Percentiles rank a stretch among this genome's conserved stretches.
Evolutionary conservation across 2,329 filamentous ascomycete genomes (phyloP).

Genomic region (Colletotrichum sp.): DNA sequence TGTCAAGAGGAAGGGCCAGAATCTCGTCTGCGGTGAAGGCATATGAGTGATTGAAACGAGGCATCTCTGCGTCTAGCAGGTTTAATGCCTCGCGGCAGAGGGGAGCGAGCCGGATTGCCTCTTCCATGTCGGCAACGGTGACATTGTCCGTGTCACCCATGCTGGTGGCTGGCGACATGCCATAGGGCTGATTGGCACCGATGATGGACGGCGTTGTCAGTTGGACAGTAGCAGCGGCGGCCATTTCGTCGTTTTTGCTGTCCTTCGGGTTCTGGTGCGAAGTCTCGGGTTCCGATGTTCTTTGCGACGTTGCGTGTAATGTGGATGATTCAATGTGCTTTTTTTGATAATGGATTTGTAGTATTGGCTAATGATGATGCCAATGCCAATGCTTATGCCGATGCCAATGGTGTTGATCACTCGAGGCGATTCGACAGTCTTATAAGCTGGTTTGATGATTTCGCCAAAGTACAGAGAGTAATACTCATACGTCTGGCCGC

Average conservation of each 20-base stretch:
- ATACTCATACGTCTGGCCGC: background rate
- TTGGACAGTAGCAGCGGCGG: slow-evolving; percentile 35
- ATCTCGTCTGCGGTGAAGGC: slow-evolving; percentile 40
- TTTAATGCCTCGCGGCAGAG: slow-evolving; percentile 34
- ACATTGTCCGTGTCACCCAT: background rate
- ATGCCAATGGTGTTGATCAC: background rate
- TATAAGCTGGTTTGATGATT: background rate
- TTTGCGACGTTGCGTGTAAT: background rate
- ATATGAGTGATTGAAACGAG: slow-evolving; percentile 31
- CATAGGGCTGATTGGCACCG: background rate
- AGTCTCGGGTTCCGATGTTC: background rate
- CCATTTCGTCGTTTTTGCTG: slow-evolving; percentile 25
- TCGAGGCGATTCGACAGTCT: background rate
- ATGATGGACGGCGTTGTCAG: slow-evolving; percentile 16
- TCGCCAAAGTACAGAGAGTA: background rate
- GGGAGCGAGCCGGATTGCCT: slow-evolving; percentile 31
- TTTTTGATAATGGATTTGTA: background rate
- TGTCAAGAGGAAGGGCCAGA: slow-evolving; percentile 34
- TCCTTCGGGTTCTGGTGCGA: background rate
- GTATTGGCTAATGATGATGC: background rate
- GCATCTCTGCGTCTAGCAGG: slow-evolving; percentile 28
- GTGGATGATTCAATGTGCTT: background rate
- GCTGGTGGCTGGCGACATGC: background rate
- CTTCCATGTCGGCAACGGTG: slow-evolving; percentile 16
- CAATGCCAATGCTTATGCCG: background rate